These are phyloP conservation scores for Tausonia pullulans DNA, from an alignment of 1,284 basidiomycete genomes.

Conservation along the genomic window DNA sequence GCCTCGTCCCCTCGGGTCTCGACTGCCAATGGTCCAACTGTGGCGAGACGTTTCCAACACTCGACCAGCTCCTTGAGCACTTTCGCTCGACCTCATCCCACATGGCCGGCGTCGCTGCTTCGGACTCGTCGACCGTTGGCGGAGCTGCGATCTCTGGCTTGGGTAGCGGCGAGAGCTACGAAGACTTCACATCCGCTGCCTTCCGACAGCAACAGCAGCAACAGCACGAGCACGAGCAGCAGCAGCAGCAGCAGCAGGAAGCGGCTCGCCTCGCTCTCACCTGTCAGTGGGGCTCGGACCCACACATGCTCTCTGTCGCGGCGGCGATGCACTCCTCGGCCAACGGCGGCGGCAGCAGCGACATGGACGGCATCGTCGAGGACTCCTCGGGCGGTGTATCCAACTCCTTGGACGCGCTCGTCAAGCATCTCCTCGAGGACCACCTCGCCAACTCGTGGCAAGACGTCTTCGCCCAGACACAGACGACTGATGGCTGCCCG, in stretches of 20 bases:
- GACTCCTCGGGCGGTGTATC: too few relatives aligned
- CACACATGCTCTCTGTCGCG: not conserved
- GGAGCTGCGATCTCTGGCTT: too few relatives aligned
- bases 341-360: not conserved
- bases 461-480: too few relatives aligned
- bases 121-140: not conserved
- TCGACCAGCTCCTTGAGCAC: slow-evolving; percentile 15
- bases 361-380: not conserved
- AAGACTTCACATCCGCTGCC: too few relatives aligned
- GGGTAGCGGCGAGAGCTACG: too few relatives aligned
- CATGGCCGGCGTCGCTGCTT: not conserved
- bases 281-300: slow-evolving; percentile 13
- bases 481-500: too few relatives aligned
- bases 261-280: not conserved
- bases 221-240: not conserved
- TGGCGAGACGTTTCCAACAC: slow-evolving; percentile 8
- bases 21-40: slow-evolving; percentile 13
- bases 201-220: not conserved
- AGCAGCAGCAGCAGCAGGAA: not conserved
- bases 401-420: not conserved
- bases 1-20: not conserved
- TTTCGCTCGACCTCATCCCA: slow-evolving; percentile 13
- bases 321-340: not conserved
- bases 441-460: slow-evolving; percentile 2
- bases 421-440: slow-evolving; percentile 14